Conservation (phyloP, 1,139 yeast species). For the Nakaseomyces sp. region DNA sequence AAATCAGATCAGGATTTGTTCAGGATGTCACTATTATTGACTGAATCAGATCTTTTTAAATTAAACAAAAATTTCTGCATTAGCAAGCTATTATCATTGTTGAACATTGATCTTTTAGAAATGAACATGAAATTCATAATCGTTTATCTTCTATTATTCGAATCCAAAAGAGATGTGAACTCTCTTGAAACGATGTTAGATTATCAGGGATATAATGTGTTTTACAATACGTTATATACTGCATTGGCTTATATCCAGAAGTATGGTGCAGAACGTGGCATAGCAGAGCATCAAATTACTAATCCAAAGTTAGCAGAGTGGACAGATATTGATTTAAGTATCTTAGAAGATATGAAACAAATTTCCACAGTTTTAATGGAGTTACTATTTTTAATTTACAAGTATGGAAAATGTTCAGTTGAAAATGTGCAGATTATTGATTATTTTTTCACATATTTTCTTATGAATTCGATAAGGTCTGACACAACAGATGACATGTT, state of each 20-base stretch:
- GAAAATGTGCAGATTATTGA: slow-evolving; percentile 42
- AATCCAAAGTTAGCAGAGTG: slow-evolving; percentile 19
- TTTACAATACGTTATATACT: slow-evolving; percentile 36
- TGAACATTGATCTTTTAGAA: slow-evolving; percentile 34
- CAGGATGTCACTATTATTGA: slow-evolving; percentile 31
- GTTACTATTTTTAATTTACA: slow-evolving; percentile 45
- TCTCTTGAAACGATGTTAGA: slow-evolving; percentile 41
- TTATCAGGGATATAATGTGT: slow-evolving; percentile 41
- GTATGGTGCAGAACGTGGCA: slow-evolving; percentile 23
- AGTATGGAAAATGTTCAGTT: slow-evolving; percentile 38
- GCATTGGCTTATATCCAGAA: slow-evolving; percentile 30
- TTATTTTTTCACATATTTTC: slow-evolving; percentile 42
- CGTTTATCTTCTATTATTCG: slow-evolving; percentile 43
- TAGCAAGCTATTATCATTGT: slow-evolving; percentile 39
- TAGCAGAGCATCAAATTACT: slow-evolving; percentile 12
- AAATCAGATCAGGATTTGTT: slow-evolving; percentile 33
- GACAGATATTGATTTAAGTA: slow-evolving; percentile 28
- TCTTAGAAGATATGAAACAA: slow-evolving; percentile 31
- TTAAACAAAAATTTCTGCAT: slow-evolving; percentile 36
- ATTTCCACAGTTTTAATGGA: slow-evolving; percentile 42
- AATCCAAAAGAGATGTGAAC: slow-evolving; percentile 37
- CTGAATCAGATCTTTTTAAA: slow-evolving; percentile 33
- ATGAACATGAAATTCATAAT: slow-evolving; percentile 37
- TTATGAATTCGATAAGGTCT: slow-evolving; percentile 35
- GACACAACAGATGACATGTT: slow-evolving; percentile 52